phyloP scores from a whole-genome alignment of 306 rosid genomes.

The Medicago lupulina region DNA sequence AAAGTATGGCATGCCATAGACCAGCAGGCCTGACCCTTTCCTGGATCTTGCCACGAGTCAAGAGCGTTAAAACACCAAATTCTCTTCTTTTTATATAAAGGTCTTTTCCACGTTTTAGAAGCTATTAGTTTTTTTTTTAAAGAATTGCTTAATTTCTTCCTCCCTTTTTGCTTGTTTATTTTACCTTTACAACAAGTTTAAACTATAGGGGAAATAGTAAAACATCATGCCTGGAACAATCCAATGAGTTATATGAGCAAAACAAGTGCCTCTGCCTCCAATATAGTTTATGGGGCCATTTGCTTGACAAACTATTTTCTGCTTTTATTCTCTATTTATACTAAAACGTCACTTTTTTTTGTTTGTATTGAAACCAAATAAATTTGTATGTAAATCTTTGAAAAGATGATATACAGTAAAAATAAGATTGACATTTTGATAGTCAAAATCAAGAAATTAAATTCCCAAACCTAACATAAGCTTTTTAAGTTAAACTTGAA shows the following conservation, averaged over 20 bases:
- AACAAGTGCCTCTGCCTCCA: not conserved
- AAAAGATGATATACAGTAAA: not conserved
- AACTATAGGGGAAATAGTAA: no score
- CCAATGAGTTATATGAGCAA: not conserved
- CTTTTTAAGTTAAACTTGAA: not conserved
- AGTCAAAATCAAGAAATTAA: not conserved
- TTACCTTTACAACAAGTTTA: not conserved
- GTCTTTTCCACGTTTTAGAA: not conserved
- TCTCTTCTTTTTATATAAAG: not conserved
- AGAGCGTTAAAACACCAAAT: not conserved
- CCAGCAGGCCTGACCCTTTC: not conserved
- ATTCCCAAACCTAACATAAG: not conserved
- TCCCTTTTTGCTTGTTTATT: not conserved
- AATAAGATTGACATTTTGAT: not conserved
- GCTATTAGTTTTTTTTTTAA: not conserved
- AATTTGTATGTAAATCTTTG: no score
- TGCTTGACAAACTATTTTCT: not conserved
- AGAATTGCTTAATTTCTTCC: slow-evolving; percentile 5
- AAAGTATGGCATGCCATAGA: not conserved
- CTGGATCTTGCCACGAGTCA: not conserved
- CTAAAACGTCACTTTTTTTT: not conserved
- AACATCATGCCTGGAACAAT: not conserved
- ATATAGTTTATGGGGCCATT: not conserved
- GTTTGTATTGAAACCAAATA: no score
- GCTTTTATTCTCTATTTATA: not conserved